Percentiles rank a stretch among this genome's conserved stretches.
Conservation (phyloP, 129 eudicot species). For the Centella asiatica region DNA sequence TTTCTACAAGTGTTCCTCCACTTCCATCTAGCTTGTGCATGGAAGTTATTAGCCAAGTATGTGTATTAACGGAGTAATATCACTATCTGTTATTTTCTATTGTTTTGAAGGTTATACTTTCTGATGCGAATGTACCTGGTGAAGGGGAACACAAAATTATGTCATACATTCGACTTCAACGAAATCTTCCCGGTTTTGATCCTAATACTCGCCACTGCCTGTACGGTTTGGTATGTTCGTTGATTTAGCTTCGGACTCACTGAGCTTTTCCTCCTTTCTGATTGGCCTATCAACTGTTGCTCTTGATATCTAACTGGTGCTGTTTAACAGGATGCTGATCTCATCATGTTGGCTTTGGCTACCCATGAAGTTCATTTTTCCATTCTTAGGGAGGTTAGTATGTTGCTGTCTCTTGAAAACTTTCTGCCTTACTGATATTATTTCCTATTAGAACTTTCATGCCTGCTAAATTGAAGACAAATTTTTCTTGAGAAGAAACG, state of each 20-base stretch:
- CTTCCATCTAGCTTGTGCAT: not conserved
- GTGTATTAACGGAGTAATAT: too few relatives aligned
- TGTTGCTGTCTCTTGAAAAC: not conserved
- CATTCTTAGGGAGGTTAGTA: constrained; percentile 29
- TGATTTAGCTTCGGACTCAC: not conserved
- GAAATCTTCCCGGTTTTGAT: constrained; percentile 31
- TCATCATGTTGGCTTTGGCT: constrained; percentile 34
- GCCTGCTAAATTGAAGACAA: not conserved
- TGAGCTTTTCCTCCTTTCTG: not conserved
- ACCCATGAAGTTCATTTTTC: constrained; percentile 34
- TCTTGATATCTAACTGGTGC: not conserved
- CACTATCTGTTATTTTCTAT: not conserved
- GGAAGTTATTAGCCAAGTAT: too few relatives aligned
- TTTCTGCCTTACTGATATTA: not conserved
- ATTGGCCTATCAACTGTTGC: not conserved
- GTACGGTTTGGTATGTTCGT: constrained; percentile 27
- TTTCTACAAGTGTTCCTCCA: not conserved
- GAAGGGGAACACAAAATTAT: constrained; percentile 37
- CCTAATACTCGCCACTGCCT: constrained; percentile 29
- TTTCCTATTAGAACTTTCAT: not conserved
- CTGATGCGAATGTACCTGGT: constrained; percentile 41
- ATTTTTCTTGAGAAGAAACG: not conserved
- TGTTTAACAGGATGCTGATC: constrained; percentile 27
- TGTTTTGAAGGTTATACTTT: constrained; percentile 19
- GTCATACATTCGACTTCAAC: constrained; percentile 31